Conservation (phyloP, 148 eudicot genomes). For the Dianthus caryophyllus region DNA sequence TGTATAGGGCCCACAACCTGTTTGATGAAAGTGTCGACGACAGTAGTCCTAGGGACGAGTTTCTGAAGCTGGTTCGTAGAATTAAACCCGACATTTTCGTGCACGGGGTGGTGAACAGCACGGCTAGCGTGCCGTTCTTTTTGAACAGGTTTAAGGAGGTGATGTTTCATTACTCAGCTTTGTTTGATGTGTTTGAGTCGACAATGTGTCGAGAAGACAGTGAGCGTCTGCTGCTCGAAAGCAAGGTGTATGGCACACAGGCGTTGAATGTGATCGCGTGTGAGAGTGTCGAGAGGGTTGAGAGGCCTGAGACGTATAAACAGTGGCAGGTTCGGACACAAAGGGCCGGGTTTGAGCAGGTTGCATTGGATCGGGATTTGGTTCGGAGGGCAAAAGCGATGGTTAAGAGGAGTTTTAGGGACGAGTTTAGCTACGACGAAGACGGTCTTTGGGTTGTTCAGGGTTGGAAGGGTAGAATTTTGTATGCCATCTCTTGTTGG, state of each 20-base stretch:
- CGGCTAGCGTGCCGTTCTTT: conserved; percentile 50
- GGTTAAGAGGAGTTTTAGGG: conserved; percentile 40
- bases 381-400: conserved; percentile 33
- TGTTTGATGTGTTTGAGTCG: conserved; percentile 43
- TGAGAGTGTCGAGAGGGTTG: conserved; percentile 46
- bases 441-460: conserved; percentile 53
- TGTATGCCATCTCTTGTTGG: conserved; percentile 51
- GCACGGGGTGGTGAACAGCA: conserved; percentile 45
- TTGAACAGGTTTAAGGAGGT: conserved; percentile 48
- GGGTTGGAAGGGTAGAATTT: conserved; percentile 61
- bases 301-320: conserved; percentile 53
- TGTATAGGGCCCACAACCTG: conserved; percentile 30
- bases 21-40: conserved; percentile 40
- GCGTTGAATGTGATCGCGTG: conserved; percentile 51
- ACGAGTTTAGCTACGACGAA: conserved; percentile 47
- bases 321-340: conserved; percentile 46
- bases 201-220: conserved; percentile 32
- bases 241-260: conserved; percentile 36
- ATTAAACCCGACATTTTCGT: conserved; percentile 47
- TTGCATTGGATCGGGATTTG: conserved; percentile 31
- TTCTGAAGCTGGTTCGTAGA: conserved; percentile 35
- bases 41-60: conserved; percentile 46
- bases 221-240: conserved; percentile 41
- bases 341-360: conserved; percentile 46
- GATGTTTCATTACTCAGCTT: conserved; percentile 39